phyloP scores from a whole-genome alignment of 495 filamentous ascomycete genomes.

The Talaromyces wortmannii region DNA sequence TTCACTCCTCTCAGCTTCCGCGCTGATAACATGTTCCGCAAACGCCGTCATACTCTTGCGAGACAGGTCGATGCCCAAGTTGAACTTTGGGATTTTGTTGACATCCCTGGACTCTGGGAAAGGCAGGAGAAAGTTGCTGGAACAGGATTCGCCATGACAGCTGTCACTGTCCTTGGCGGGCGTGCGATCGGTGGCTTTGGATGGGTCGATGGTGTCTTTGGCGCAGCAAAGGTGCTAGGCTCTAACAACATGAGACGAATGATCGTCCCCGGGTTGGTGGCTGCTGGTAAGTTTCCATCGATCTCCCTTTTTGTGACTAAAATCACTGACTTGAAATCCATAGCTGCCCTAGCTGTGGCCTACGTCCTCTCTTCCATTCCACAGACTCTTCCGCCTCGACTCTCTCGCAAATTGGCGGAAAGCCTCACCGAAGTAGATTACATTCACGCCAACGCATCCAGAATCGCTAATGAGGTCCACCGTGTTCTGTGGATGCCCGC shows the following conservation, averaged over 20 bases:
- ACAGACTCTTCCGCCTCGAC: constrained; percentile 75
- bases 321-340: constrained; percentile 23
- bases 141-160: constrained; percentile 87
- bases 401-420: constrained; percentile 74
- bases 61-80: constrained; percentile 80
- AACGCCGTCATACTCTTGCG: constrained; percentile 70
- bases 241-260: constrained; percentile 73
- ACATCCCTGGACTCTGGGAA: constrained; percentile 73
- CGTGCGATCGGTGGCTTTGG: constrained; percentile 74
- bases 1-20: constrained; percentile 81
- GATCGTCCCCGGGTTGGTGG: constrained; percentile 70
- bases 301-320: constrained; percentile 1
- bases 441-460: constrained; percentile 76
- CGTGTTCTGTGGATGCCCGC: constrained; percentile 82
- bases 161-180: constrained; percentile 77
- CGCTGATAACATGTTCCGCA: constrained; percentile 85
- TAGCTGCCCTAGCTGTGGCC: constrained; percentile 63
- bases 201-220: constrained; percentile 84
- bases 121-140: constrained; percentile 90
- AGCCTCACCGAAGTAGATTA: constrained; percentile 81
- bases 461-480: constrained; percentile 76
- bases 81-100: constrained; percentile 90
- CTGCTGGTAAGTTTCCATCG: constrained; percentile 57
- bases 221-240: constrained; percentile 73
- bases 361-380: constrained; percentile 85